phyloP scores from a whole-genome alignment of 2,329 filamentous ascomycete genomes.

The Neophaeococcomyces aloes region DNA sequence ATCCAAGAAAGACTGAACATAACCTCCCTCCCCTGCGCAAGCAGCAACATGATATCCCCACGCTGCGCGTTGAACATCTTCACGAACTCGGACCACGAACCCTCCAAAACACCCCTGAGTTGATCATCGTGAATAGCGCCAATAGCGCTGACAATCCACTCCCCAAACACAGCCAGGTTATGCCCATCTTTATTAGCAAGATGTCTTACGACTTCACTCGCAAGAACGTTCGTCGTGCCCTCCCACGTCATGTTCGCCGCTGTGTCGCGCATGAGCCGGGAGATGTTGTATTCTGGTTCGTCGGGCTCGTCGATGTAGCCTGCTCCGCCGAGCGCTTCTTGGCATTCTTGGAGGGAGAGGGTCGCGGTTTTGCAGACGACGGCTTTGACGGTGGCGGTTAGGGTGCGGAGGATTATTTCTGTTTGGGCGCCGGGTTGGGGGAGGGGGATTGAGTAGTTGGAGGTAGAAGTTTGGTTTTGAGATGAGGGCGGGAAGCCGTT shows the following conservation, averaged over 20 bases:
- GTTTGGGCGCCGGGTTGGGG: conserved; percentile 9
- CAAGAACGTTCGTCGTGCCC: conserved; percentile 60
- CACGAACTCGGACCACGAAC: conserved; percentile 7
- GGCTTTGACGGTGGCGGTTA: conserved; percentile 25
- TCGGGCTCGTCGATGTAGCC: conserved; percentile 32
- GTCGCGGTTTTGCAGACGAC: conserved; percentile 28
- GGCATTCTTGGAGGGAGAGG: conserved; percentile 28
- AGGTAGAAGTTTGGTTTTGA: neutral
- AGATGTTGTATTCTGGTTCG: conserved; percentile 55
- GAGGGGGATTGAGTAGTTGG: conserved; percentile 8
- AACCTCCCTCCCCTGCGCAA: conserved; percentile 23
- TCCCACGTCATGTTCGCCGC: conserved; percentile 49
- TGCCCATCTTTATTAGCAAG: conserved; percentile 16
- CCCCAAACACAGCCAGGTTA: conserved; percentile 25
- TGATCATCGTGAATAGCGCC: conserved; percentile 11
- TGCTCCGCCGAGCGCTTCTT: conserved; percentile 30
- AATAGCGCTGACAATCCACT: conserved; percentile 40
- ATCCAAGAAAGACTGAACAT: conserved; percentile 30
- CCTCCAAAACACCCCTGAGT: conserved; percentile 9
- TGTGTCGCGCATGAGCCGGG: conserved; percentile 55
- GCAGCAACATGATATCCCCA: conserved; percentile 12
- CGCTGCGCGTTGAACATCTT: conserved; percentile 4
- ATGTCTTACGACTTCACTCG: conserved; percentile 35
- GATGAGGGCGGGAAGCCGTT: conserved; percentile 10
- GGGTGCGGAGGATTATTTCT: conserved; percentile 10